These are phyloP conservation scores for Phytophthora foliorum DNA, from an alignment of 352 stramenopile species.

Conservation along the genomic window DNA sequence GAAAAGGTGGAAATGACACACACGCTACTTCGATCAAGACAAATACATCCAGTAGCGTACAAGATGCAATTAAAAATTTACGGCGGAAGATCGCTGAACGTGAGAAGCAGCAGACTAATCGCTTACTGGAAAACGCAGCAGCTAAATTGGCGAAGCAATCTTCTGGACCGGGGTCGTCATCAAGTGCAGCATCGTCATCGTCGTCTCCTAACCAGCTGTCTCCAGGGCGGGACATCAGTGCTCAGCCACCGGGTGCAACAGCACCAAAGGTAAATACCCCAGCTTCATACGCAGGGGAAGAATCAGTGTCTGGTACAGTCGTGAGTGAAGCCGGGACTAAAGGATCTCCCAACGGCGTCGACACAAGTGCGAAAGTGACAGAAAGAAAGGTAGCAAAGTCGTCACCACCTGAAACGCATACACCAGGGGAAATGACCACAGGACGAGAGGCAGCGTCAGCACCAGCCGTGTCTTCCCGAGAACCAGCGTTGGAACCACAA, in stretches of 20 bases:
- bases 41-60: conserved; percentile 13
- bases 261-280: conserved; percentile 8
- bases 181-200: conserved; percentile 28
- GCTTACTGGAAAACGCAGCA: conserved; percentile 26
- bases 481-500: conserved; percentile 11
- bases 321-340: neutral
- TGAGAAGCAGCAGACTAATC: conserved; percentile 48
- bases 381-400: conserved; percentile 13
- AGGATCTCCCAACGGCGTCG: neutral
- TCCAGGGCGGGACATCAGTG: conserved; percentile 20
- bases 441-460: neutral
- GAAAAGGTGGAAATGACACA: conserved; percentile 25
- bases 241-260: conserved; percentile 4
- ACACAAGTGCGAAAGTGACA: conserved; percentile 9
- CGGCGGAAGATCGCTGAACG: conserved; percentile 63
- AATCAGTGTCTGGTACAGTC: neutral
- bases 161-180: conserved; percentile 9
- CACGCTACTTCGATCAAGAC: conserved; percentile 2
- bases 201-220: conserved; percentile 10
- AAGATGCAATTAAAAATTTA: conserved; percentile 64
- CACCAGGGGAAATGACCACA: conserved; percentile 10
- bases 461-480: neutral
- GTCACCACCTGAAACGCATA: neutral
- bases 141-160: conserved; percentile 26
- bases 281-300: conserved; percentile 5